Base-by-base conservation (phyloP, 768 basidiomycete species). In the Nevesoporus exiguus region DNA sequence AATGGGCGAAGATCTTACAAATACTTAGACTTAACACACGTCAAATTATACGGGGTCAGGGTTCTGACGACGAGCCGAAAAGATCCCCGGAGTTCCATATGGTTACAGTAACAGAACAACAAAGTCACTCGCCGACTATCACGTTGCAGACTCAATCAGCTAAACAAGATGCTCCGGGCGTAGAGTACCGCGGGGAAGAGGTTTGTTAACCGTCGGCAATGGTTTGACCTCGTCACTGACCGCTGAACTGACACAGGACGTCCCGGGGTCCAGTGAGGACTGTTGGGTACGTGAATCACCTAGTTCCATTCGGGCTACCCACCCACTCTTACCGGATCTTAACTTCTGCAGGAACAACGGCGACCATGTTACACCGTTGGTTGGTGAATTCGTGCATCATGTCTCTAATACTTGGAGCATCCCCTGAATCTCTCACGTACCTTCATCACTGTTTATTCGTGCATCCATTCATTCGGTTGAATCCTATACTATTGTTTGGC, bases 1-100 rank as follows among this genome's bases (percentile, higher is more conserved):
- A 19, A 43, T 27, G 17, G 22, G 21, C 22, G 15, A 19, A 24
- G n/a, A 24, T 19, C 58, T 58, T 39, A 54, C 74, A 50, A 21
- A 42, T 46, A 22, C 48, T 49, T 45, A 84, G 82, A 14, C 74
- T 88, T 33, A 87, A 86, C 67, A 85, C 84, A 3, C 77, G 85
- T 19, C 72, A 80, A 47, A 72, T 68, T 24, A 63, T 82, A 37
- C 77, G 77, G 5, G 84, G 82, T 11, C 72, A 76, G 30, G 83
- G 83, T 22, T 81, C 83, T 2, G 83, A 85, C 49, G 60, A 54
- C n/a, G 71, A 71, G 36, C 51, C 49, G 29, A 59, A 58, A 22
- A 70, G 58, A 22, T 55, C 61, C 45, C 51, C 65, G 7, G 61
- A 60, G 6, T 70, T 70, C 61, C 66, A 68, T 37, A 67, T 66